Percentiles rank a stretch among this genome's conserved stretches.
Evolutionary conservation across 805 yeast genomes (phyloP).

Genomic region (Candida piceae): DNA sequence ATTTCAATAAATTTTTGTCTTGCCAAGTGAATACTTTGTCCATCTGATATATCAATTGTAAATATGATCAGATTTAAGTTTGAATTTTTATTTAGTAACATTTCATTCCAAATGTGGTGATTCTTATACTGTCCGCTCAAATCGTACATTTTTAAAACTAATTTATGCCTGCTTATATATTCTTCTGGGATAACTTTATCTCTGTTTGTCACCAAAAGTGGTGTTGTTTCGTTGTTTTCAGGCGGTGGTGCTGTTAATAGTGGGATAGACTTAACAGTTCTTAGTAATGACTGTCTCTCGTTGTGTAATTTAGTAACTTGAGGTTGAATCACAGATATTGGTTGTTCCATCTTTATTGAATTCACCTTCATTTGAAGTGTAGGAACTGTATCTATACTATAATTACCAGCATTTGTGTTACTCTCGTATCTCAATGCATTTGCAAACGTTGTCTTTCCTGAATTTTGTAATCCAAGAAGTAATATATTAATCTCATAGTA

Average conservation of each 20-base stretch:
- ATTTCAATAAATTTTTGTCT: slow-evolving; percentile 17
- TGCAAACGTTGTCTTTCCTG: slow-evolving; percentile 29
- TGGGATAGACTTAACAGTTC: too few species aligned
- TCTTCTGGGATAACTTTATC: not conserved
- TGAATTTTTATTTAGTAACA: slow-evolving; percentile 3
- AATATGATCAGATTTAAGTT: slow-evolving; percentile 20
- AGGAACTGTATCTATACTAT: slow-evolving; percentile 20
- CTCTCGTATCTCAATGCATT: slow-evolving; percentile 12
- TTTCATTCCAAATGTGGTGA: slow-evolving; percentile 21
- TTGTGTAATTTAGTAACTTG: not conserved
- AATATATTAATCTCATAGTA: slow-evolving; percentile 24
- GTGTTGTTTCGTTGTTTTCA: not conserved
- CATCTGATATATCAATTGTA: slow-evolving; percentile 28
- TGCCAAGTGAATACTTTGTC: slow-evolving; percentile 20
- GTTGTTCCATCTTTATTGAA: slow-evolving; percentile 8
- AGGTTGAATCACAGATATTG: slow-evolving; percentile 8
- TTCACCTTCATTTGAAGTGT: slow-evolving; percentile 17
- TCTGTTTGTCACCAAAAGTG: not conserved
- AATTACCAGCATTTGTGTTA: not conserved
- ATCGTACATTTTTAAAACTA: slow-evolving; percentile 22
- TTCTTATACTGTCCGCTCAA: slow-evolving; percentile 28
- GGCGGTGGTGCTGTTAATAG: too few species aligned
- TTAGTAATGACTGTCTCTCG: too few species aligned
- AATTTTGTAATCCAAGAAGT: slow-evolving; percentile 26
- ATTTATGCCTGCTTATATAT: slow-evolving; percentile 1